A percentile compares a stretch with the other conserved stretches of the same genome.
Conservation (phyloP, 83 land plant species). For the Diphasiastrum complanatum region DNA sequence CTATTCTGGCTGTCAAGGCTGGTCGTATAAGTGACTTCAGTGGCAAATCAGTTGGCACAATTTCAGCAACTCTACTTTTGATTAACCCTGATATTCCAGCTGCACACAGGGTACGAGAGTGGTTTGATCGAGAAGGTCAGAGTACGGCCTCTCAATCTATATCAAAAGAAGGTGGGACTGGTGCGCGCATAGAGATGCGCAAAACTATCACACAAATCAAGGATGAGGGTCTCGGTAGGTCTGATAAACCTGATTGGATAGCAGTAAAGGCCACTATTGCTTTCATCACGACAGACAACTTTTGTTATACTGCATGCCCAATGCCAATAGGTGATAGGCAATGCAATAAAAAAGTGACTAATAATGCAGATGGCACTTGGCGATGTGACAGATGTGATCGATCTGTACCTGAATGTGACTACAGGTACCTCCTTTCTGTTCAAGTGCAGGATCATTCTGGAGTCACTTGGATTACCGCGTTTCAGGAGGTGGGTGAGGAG, state of each 20-base stretch:
- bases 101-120: slow-evolving; percentile 48
- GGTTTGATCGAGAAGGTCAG: slow-evolving; percentile 83
- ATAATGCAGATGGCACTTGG: slow-evolving; percentile 61
- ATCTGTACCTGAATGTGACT: slow-evolving; percentile 78
- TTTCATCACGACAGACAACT: slow-evolving; percentile 73
- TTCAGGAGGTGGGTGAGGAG: slow-evolving; percentile 87
- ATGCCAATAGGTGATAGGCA: slow-evolving; percentile 68
- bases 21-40: slow-evolving; percentile 91
- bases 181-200: slow-evolving; percentile 48
- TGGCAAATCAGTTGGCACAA: slow-evolving; percentile 88
- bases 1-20: slow-evolving; percentile 79
- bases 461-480: slow-evolving; percentile 83
- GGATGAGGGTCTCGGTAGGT: slow-evolving; percentile 85
- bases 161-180: slow-evolving; percentile 58
- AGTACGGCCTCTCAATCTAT: slow-evolving; percentile 49
- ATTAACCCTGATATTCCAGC: slow-evolving; percentile 74
- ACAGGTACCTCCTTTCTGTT: slow-evolving; percentile 72
- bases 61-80: slow-evolving; percentile 70
- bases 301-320: slow-evolving; percentile 93
- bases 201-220: slow-evolving; percentile 73
- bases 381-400: slow-evolving; percentile 84
- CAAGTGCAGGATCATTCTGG: slow-evolving; percentile 92
- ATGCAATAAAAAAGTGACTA: slow-evolving; percentile 82
- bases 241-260: slow-evolving; percentile 84
- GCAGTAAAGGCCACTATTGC: slow-evolving; percentile 62